phyloP scores from a whole-genome alignment of 805 yeast species.

The Candida khao-thaluensis region DNA sequence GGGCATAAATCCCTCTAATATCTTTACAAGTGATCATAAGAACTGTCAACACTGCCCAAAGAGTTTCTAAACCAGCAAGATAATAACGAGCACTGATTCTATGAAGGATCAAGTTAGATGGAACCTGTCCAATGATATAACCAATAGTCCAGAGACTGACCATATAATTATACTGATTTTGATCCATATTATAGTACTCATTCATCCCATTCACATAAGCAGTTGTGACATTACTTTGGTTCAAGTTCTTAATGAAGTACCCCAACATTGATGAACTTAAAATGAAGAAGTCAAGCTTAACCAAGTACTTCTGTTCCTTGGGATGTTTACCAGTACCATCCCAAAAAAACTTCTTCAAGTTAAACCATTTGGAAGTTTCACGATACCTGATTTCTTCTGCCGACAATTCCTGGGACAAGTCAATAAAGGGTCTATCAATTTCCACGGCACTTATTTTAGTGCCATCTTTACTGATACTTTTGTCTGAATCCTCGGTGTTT shows the following conservation, averaged over 20 bases:
- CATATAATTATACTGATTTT: conserved; percentile 45
- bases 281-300: conserved; percentile 44
- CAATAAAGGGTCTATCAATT: conserved; percentile 4
- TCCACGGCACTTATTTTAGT: conserved; percentile 3
- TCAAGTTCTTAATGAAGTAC: conserved; percentile 45
- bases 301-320: conserved; percentile 31
- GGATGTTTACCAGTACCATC: conserved; percentile 40
- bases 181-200: conserved; percentile 40
- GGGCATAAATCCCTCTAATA: conserved; percentile 24
- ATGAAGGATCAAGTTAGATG: conserved; percentile 41
- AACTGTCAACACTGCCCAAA: conserved; percentile 27
- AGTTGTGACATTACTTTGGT: conserved; percentile 41
- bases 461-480: background rate
- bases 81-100: conserved; percentile 36
- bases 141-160: conserved; percentile 48
- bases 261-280: conserved; percentile 57
- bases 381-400: conserved; percentile 1
- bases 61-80: conserved; percentile 33
- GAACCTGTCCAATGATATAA: conserved; percentile 51
- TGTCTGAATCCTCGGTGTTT: background rate
- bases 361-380: conserved; percentile 2
- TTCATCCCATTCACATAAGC: conserved; percentile 50
- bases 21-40: conserved; percentile 26
- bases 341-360: conserved; percentile 29
- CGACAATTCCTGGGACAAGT: conserved; percentile 4